These are phyloP conservation scores for Exophiala spinifera DNA, from an alignment of 2,329 filamentous ascomycete species.

Conservation along the genomic window DNA sequence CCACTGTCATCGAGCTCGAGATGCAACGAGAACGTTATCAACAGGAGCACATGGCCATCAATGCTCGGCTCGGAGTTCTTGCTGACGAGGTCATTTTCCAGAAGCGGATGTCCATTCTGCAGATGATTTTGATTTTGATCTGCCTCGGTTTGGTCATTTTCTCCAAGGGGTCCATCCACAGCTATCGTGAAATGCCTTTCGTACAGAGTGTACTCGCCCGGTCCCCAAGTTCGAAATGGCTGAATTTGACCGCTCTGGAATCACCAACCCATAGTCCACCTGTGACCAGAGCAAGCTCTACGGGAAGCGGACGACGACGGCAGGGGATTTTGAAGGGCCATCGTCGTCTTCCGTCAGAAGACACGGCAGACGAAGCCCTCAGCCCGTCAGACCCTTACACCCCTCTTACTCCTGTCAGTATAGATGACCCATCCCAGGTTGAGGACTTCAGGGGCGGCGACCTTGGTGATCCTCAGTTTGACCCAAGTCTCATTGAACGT, in stretches of 20 bases:
- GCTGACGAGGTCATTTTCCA: constrained; percentile 84
- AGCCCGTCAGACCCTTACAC: constrained; percentile 24
- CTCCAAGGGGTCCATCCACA: constrained; percentile 42
- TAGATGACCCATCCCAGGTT: constrained; percentile 22
- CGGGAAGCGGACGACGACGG: constrained; percentile 7
- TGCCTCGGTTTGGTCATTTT: constrained; percentile 89
- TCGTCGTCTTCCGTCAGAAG: constrained; percentile 23
- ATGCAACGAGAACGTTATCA: constrained; percentile 81
- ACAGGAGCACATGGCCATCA: constrained; percentile 78
- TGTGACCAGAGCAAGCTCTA: constrained; percentile 17
- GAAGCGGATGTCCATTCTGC: constrained; percentile 90
- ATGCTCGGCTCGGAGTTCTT: constrained; percentile 74
- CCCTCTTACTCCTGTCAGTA: constrained; percentile 27
- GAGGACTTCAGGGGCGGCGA: constrained; percentile 8
- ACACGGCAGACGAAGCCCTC: constrained; percentile 17
- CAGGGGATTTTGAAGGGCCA: constrained; percentile 27
- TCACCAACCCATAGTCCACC: constrained; percentile 18
- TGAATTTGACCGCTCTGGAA: constrained; percentile 18
- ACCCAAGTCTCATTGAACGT: constrained; percentile 28
- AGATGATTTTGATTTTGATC: constrained; percentile 80
- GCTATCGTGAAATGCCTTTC: constrained; percentile 46
- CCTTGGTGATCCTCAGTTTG: constrained; percentile 26
- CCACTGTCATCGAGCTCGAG: constrained; percentile 86
- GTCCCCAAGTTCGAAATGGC: constrained; percentile 38
- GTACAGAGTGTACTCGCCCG: constrained; percentile 47